phyloP scores from a whole-genome alignment of 1,284 basidiomycete genomes.

The Anthracocystis panici-leucophaei region DNA sequence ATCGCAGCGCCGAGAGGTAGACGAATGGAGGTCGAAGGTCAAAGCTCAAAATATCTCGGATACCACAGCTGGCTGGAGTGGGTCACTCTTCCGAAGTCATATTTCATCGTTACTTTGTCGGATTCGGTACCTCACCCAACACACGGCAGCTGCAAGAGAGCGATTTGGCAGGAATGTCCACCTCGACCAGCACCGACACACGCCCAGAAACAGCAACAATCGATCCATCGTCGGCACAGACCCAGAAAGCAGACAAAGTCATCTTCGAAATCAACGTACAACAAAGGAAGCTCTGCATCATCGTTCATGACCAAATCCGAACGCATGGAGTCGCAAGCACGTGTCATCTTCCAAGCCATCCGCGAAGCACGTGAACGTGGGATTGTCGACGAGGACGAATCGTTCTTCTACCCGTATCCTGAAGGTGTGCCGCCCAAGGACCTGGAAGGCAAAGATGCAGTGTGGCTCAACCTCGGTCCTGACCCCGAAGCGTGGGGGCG shows the following conservation, averaged over 20 bases:
- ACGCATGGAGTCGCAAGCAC: conserved; percentile 48
- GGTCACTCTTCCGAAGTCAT: conserved; percentile 32
- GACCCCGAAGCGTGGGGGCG: conserved; percentile 45
- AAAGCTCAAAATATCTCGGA: background rate
- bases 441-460: conserved; percentile 18
- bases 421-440: conserved; percentile 41
- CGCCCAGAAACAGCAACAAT: background rate
- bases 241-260: background rate
- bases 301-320: conserved; percentile 40
- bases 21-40: conserved; percentile 9
- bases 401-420: conserved; percentile 50
- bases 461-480: conserved; percentile 47
- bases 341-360: conserved; percentile 50
- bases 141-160: conserved; percentile 7
- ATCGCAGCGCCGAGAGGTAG: conserved; percentile 3
- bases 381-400: conserved; percentile 46
- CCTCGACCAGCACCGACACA: background rate
- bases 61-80: conserved; percentile 29
- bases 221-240: background rate
- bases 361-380: conserved; percentile 46
- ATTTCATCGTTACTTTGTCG: conserved; percentile 26
- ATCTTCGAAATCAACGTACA: background rate
- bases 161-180: background rate
- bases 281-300: background rate
- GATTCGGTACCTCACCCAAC: conserved; percentile 26